Base-by-base conservation (phyloP, 2,329 filamentous ascomycete genomes). In the Scortechinia acanthostroma region DNA sequence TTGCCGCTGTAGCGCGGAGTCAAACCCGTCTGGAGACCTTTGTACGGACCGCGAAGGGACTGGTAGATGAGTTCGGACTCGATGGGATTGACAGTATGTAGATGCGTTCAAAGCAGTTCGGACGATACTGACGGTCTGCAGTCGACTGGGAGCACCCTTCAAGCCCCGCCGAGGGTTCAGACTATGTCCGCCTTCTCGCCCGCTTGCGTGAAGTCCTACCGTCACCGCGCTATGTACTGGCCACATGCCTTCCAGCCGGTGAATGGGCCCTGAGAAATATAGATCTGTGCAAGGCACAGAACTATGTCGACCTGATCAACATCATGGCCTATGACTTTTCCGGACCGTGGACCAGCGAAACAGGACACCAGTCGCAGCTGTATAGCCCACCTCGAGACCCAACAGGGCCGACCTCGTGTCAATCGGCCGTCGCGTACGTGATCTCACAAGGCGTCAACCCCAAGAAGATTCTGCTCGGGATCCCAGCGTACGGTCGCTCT, bases 71-170 rank as follows among this genome's bases (percentile, higher is more conserved):
- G 20, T 89, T 83, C 43, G 81, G 79, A 1, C 71, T 88, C 6
- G 82, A 88, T 56, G 84, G 84, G 20, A 83, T 93, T 51, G 88
- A 93, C 59, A 81, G 87, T 91, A 66, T 60, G 76, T 55, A 30
- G 25, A 30, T 10, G 25, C 25, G n/a, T 10, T n/a, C 10, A 30
- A 10, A 30, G 25, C 25, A n/a, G 13, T 43, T 37, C 16, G 28
- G 40, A 33, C 25, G 15, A 14, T 16, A 22, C 16, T 4, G 3
- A 22, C 37, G 20, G 22, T 21, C 42, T 33, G 42, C 48, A 91
- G 87, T 93, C 58, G 83, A 86, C 55, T 93, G 88, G 88, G 82
- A 89, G 58, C 86, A 88, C 53, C 87, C 88, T 2, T 73, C n/a
- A 73, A 45, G 72, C 85, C 56, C 58, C 70, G 2, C 69, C 79